These are phyloP conservation scores for Coemansia sp. DNA, from an alignment of 192 early-diverging fungal species.

Conservation along the genomic window DNA sequence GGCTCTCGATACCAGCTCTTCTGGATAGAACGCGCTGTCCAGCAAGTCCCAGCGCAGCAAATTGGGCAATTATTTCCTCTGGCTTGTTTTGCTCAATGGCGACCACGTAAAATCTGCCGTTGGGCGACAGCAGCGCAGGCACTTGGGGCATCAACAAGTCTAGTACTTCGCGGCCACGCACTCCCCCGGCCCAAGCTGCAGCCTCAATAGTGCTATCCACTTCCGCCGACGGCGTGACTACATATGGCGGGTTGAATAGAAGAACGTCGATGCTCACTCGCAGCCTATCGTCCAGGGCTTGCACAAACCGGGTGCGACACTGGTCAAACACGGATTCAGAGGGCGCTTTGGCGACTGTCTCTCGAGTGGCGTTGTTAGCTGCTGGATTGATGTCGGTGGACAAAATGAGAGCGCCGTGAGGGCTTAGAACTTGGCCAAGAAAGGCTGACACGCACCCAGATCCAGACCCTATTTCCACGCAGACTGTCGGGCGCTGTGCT, in stretches of 20 bases:
- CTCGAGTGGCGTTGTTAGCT: constrained; percentile 64
- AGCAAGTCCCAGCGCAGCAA: constrained; percentile 35
- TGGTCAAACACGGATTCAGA: constrained; percentile 55
- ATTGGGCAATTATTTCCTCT: constrained; percentile 66
- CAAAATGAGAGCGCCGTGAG: constrained; percentile 34
- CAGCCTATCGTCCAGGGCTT: constrained; percentile 58
- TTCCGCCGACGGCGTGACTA: constrained; percentile 78
- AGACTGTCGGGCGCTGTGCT: constrained; percentile 59
- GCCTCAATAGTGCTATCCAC: constrained; percentile 62
- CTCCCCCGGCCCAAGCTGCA: constrained; percentile 91
- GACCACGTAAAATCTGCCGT: constrained; percentile 83
- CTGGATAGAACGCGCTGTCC: constrained; percentile 27
- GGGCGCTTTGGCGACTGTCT: constrained; percentile 62
- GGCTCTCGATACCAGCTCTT: constrained; percentile 30
- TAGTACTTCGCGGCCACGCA: constrained; percentile 84
- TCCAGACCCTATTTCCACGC: constrained; percentile 87
- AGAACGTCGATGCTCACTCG: constrained; percentile 68
- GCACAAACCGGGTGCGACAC: constrained; percentile 62
- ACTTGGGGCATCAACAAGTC: constrained; percentile 75
- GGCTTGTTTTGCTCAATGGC: constrained; percentile 85
- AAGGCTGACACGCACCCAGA: constrained; percentile 86
- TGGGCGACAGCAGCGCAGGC: constrained; percentile 61
- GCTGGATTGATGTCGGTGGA: constrained; percentile 83
- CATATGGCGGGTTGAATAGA: constrained; percentile 95
- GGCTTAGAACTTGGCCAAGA: constrained; percentile 49